Conservation (phyloP, 495 filamentous ascomycete genomes). For the Daldinia bambusicola region DNA sequence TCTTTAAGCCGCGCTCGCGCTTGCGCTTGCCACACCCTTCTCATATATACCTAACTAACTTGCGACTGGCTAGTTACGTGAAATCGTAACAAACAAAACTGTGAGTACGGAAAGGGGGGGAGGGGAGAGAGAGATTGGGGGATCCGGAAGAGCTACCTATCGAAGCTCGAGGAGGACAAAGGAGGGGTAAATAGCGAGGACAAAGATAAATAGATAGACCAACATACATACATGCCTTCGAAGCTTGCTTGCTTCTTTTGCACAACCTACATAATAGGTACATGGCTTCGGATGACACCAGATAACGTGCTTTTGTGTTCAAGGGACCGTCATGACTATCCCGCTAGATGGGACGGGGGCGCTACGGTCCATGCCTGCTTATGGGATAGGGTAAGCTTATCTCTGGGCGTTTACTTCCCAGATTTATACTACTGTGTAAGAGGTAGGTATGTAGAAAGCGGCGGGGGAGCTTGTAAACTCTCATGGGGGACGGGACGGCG, state of each 20-base stretch:
- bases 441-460: constrained; percentile 16
- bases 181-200: constrained; percentile 39
- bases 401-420: neutral
- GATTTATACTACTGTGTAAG: too few relatives aligned
- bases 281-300: constrained; percentile 34
- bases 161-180: constrained; percentile 30
- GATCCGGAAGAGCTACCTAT: constrained; percentile 20
- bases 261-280: too few relatives aligned
- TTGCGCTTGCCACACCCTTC: neutral
- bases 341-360: constrained; percentile 20
- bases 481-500: constrained; percentile 17
- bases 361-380: constrained; percentile 1
- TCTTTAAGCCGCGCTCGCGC: constrained; percentile 1
- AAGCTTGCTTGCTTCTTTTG: constrained; percentile 26
- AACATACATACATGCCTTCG: too few relatives aligned
- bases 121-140: too few relatives aligned
- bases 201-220: constrained; percentile 16
- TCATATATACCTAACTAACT: neutral
- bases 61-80: too few relatives aligned
- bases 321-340: constrained; percentile 29
- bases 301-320: constrained; percentile 40
- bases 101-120: constrained; percentile 17
- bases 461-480: constrained; percentile 35
- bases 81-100: constrained; percentile 2
- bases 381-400: neutral